A percentile compares a stretch with the other conserved stretches of the same genome.
phyloP scores from a whole-genome alignment of 805 yeast species.

The Candida easanensis region DNA sequence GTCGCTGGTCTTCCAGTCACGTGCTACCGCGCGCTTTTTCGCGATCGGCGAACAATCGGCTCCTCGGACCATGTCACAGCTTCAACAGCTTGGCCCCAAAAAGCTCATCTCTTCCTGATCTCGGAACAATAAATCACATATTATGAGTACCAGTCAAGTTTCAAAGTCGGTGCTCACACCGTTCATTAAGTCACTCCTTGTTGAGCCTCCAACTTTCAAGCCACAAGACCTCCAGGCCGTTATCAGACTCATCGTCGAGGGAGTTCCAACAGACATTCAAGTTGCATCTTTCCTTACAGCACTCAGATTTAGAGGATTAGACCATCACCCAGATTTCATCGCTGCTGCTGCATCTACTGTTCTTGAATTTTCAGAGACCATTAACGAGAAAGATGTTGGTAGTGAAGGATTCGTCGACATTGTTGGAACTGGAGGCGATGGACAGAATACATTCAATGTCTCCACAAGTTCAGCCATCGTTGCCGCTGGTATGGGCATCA shows the following conservation, averaged over 20 bases:
- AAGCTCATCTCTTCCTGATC: too few species aligned
- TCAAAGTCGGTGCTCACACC: conserved; percentile 38
- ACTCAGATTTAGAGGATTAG: conserved; percentile 68
- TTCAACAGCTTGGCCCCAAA: too few species aligned
- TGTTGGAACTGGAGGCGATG: conserved; percentile 99
- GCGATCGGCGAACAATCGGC: too few species aligned
- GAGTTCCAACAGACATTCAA: conserved; percentile 64
- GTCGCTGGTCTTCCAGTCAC: too few species aligned
- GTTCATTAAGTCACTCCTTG: conserved; percentile 61
- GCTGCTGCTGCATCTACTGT: conserved; percentile 84
- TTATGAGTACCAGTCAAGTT: too few species aligned
- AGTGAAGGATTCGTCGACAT: conserved; percentile 69
- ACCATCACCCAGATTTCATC: conserved; percentile 75
- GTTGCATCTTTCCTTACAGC: conserved; percentile 78
- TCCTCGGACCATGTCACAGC: too few species aligned
- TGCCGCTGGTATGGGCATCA: conserved; percentile 81
- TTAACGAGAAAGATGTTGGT: conserved; percentile 45
- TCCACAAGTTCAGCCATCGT: conserved; percentile 93
- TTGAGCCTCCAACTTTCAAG: conserved; percentile 58
- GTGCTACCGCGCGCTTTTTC: too few species aligned
- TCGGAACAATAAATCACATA: too few species aligned
- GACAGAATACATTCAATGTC: conserved; percentile 95
- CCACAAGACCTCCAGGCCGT: conserved; percentile 66
- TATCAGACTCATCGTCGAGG: conserved; percentile 56
- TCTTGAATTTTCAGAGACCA: conserved; percentile 56